phyloP scores from a whole-genome alignment of 2,329 filamentous ascomycete genomes.

The Akanthomyces dipterigenus region DNA sequence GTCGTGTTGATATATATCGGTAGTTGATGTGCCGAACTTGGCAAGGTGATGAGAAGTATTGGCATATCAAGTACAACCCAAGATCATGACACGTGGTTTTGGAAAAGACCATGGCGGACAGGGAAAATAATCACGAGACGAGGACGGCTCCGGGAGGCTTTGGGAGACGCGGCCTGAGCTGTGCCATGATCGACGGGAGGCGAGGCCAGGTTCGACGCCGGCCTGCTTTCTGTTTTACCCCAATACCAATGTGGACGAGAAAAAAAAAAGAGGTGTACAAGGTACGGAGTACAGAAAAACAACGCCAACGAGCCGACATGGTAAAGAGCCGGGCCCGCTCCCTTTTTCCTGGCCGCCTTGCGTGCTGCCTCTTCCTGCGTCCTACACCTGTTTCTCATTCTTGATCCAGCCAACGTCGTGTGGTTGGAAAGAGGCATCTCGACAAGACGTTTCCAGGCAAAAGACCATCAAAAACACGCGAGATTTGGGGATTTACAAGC shows the following conservation, averaged over 20 bases:
- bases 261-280: not conserved
- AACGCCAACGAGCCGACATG: not conserved
- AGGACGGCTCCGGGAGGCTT: not conserved
- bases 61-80: not conserved
- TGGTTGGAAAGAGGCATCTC: not conserved
- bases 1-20: not conserved
- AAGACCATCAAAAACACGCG: not conserved
- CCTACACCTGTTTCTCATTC: not conserved
- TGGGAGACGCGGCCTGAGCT: conserved; percentile 3
- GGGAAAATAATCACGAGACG: not conserved
- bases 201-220: not conserved
- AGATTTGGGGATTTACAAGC: no score
- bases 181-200: not conserved
- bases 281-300: not conserved
- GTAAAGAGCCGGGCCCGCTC: conserved; percentile 1
- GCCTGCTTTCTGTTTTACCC: not conserved
- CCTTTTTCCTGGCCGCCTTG: not conserved
- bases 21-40: not conserved
- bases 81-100: not conserved
- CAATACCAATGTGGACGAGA: not conserved
- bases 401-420: not conserved
- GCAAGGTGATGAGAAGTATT: not conserved
- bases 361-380: not conserved
- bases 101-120: not conserved
- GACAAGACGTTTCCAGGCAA: not conserved